Conservation (phyloP, 179 eudicot species). For the Corrigiola litoralis region DNA sequence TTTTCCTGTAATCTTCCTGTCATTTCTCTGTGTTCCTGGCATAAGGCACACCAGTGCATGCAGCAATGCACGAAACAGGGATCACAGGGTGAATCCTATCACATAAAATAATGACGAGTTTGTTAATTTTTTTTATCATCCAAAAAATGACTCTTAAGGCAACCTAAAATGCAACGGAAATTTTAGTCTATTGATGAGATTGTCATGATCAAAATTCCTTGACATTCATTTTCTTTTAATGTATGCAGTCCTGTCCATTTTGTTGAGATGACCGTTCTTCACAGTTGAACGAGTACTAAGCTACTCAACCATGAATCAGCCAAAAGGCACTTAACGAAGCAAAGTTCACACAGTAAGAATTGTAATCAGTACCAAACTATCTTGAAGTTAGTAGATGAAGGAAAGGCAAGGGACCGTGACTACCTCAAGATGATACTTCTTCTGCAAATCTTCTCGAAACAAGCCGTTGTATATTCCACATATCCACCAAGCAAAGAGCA, state of each 20-base stretch:
- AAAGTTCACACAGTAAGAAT: no score
- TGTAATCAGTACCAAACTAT: neutral
- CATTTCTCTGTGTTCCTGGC: constrained; percentile 80
- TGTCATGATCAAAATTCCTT: no score
- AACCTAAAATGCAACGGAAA: no score
- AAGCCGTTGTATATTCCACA: constrained; percentile 71
- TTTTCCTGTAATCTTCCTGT: constrained; percentile 40
- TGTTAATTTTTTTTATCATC: no score
- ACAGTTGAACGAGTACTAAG: no score
- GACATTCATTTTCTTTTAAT: no score
- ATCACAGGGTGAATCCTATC: constrained; percentile 68
- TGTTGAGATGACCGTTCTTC: no score
- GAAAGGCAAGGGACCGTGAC: neutral
- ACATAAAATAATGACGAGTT: no score
- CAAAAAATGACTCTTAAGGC: no score
- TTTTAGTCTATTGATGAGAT: no score
- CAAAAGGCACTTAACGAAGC: neutral
- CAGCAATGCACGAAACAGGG: constrained; percentile 69
- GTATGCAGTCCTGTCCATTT: no score
- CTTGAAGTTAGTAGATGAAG: neutral
- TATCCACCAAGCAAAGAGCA: constrained; percentile 74
- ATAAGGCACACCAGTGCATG: constrained; percentile 77
- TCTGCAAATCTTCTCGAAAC: constrained; percentile 57
- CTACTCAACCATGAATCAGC: no score
- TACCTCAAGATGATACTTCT: constrained; percentile 68